phyloP scores from a whole-genome alignment of 164 flowering plant genomes.

The Nelumbo lutea region DNA sequence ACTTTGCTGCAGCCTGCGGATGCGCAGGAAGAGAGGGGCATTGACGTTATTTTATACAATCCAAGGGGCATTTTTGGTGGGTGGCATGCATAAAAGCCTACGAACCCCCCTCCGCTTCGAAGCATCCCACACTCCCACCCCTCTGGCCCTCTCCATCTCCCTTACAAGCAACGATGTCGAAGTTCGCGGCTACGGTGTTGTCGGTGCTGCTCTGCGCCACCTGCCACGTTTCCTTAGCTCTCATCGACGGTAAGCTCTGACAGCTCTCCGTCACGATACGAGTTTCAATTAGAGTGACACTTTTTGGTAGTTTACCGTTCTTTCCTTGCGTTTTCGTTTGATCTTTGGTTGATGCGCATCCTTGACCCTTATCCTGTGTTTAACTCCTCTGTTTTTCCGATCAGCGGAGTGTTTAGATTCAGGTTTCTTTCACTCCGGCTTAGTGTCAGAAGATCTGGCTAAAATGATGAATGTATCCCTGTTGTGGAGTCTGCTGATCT shows the following conservation, averaged over 20 bases:
- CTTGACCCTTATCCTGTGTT: not conserved
- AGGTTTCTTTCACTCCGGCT: too few species aligned
- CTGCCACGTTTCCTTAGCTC: slow-evolving; percentile 21
- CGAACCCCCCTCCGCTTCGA: slow-evolving; percentile 4
- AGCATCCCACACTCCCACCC: not conserved
- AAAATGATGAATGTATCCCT: too few species aligned
- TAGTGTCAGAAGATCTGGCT: too few species aligned
- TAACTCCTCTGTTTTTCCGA: not conserved
- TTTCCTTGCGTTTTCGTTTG: not conserved
- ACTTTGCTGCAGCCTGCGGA: not conserved
- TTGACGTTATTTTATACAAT: slow-evolving; percentile 4
- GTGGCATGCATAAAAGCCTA: slow-evolving; percentile 16
- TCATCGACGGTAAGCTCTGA: slow-evolving; percentile 39
- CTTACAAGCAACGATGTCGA: slow-evolving; percentile 7
- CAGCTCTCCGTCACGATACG: not conserved
- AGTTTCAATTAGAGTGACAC: not conserved
- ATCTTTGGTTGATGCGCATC: not conserved
- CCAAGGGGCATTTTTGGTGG: not conserved
- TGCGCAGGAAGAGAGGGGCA: slow-evolving; percentile 5
- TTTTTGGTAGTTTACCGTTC: not conserved
- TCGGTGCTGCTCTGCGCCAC: slow-evolving; percentile 32
- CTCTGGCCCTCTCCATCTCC: not conserved
- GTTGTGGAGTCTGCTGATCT: too few species aligned
- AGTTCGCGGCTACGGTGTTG: slow-evolving; percentile 22
- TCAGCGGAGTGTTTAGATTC: not conserved